Percentiles rank a stretch among this genome's conserved stretches.
Evolutionary conservation across 345 rosid genomes (phyloP).

Genomic region (Pistacia vera): DNA sequence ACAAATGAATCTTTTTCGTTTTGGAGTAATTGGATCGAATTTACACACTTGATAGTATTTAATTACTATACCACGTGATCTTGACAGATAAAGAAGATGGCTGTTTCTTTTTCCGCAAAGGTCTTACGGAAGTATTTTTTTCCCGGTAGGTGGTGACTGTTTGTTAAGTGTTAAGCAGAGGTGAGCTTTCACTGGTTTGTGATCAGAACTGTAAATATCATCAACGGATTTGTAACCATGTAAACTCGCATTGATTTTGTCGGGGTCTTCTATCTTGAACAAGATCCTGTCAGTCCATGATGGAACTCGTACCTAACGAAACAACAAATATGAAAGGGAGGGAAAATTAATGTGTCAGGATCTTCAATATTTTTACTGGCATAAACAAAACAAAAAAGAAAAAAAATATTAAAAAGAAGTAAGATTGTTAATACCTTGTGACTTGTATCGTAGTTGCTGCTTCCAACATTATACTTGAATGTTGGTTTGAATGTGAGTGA

Average conservation of each 20-base stretch:
- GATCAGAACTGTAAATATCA: constrained; percentile 43
- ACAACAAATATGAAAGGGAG: not conserved
- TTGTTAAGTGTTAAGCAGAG: constrained; percentile 28
- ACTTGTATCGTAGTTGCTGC: constrained; percentile 66
- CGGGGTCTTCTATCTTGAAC: constrained; percentile 36
- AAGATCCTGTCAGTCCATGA: constrained; percentile 52
- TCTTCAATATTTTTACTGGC: too few species aligned
- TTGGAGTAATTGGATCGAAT: not conserved
- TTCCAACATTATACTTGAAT: constrained; percentile 60
- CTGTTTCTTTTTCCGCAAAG: not conserved
- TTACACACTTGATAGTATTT: not conserved
- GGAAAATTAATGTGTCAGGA: too few species aligned
- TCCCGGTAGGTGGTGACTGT: not conserved
- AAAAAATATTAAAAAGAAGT: not conserved
- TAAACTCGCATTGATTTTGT: constrained; percentile 22
- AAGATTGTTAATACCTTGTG: constrained; percentile 39
- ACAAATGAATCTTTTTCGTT: too few species aligned
- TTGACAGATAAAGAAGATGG: too few species aligned
- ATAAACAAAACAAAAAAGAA: too few species aligned
- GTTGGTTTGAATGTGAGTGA: constrained; percentile 66
- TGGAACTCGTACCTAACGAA: constrained; percentile 42
- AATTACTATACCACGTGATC: too few species aligned
- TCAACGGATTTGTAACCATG: constrained; percentile 41
- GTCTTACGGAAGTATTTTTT: not conserved
- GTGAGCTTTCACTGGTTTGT: constrained; percentile 46